Percentiles rank a stretch among this genome's conserved stretches.
Conservation (phyloP, 2,329 filamentous ascomycete genomes). For the Tolypocladium album region DNA sequence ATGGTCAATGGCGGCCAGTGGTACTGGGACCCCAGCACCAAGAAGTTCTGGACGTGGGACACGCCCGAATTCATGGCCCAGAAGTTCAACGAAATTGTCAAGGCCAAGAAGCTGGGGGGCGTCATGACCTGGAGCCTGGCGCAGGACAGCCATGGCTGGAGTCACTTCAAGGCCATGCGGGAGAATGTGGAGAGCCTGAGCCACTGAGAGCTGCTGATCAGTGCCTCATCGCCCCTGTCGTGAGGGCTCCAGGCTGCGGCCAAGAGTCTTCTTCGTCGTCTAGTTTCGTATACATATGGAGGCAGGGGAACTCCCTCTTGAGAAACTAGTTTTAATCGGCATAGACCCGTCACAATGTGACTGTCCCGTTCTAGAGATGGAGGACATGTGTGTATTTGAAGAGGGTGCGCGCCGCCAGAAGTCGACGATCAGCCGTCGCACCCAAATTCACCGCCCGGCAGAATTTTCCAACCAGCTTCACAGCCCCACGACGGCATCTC, state of each 20-base stretch:
- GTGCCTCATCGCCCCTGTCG: background rate
- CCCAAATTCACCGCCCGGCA: slow-evolving; percentile 35
- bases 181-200: slow-evolving; percentile 1
- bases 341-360: background rate
- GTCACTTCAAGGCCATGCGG: slow-evolving; percentile 31
- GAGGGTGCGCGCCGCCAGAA: too few species aligned
- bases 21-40: slow-evolving; percentile 35
- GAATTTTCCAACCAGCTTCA: slow-evolving; percentile 22
- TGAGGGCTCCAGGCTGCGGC: background rate
- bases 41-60: slow-evolving; percentile 46
- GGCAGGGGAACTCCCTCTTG: background rate
- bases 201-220: background rate
- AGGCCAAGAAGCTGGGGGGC: slow-evolving; percentile 31
- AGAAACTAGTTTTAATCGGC: background rate
- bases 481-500: background rate
- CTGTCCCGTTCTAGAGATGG: background rate
- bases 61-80: slow-evolving; percentile 32
- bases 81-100: slow-evolving; percentile 36
- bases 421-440: background rate
- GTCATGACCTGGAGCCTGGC: slow-evolving; percentile 44
- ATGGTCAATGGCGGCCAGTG: slow-evolving; percentile 41
- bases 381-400: too few species aligned
- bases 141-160: slow-evolving; percentile 33
- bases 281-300: background rate
- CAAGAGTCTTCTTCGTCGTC: background rate